phyloP scores from a whole-genome alignment of 1,139 yeast genomes.

The Blastobotrys serpentis region DNA sequence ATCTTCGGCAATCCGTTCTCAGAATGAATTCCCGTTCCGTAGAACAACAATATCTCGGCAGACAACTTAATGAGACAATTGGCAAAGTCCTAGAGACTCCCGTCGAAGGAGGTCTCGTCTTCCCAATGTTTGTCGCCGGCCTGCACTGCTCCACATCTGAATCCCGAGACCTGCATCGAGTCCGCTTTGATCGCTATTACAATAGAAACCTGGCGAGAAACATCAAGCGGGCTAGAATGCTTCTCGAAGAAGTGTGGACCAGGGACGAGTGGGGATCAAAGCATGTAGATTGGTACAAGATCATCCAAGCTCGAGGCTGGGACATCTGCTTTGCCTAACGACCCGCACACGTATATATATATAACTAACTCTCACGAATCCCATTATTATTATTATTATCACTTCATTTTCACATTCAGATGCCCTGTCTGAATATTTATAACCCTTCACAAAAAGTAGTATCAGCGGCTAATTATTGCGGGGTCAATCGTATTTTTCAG shows the following conservation, averaged over 20 bases:
- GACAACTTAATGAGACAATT: constrained; percentile 55
- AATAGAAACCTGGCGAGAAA: constrained; percentile 67
- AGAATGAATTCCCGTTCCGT: constrained; percentile 61
- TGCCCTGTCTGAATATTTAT: not conserved
- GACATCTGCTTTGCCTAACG: constrained; percentile 67
- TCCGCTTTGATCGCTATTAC: constrained; percentile 55
- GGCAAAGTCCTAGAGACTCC: constrained; percentile 64
- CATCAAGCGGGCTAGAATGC: constrained; percentile 55
- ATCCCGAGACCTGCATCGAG: constrained; percentile 49
- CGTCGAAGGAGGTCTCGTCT: constrained; percentile 69
- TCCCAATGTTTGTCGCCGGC: constrained; percentile 77
- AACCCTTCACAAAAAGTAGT: no score
- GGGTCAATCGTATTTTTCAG: not conserved
- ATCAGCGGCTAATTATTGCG: constrained; percentile 4
- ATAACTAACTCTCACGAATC: not conserved
- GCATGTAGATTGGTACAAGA: constrained; percentile 64
- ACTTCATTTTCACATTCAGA: not conserved
- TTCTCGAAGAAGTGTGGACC: constrained; percentile 61
- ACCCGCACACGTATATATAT: not conserved
- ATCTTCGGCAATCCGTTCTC: constrained; percentile 61
- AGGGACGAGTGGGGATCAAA: constrained; percentile 47
- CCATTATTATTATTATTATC: not conserved
- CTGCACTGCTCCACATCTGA: constrained; percentile 55
- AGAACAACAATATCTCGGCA: constrained; percentile 60
- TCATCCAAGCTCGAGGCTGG: constrained; percentile 70